phyloP scores from a whole-genome alignment of 2,329 filamentous ascomycete genomes.

The Sclerotinia minor region DNA sequence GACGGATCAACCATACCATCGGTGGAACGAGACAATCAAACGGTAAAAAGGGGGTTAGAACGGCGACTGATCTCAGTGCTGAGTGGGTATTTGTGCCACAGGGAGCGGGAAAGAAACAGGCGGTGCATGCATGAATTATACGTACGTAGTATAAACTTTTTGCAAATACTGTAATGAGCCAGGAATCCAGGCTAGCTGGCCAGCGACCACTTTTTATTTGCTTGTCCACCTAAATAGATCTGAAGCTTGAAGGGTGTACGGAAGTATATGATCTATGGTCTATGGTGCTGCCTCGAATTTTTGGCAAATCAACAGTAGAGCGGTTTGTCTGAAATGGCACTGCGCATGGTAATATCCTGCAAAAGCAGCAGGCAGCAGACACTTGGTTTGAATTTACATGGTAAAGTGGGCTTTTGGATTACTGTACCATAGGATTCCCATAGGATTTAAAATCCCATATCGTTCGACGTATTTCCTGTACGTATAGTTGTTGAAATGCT shows the following conservation, averaged over 20 bases:
- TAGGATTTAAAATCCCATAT: constrained; percentile 9
- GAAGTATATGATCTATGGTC: too few species aligned
- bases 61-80: constrained; percentile 15
- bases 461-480: background rate
- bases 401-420: background rate
- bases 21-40: constrained; percentile 14
- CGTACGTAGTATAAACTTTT: too few species aligned
- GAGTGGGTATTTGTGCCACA: constrained; percentile 18
- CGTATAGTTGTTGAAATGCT: background rate
- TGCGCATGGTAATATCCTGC: background rate
- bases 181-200: background rate
- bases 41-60: constrained; percentile 23
- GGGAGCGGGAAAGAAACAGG: constrained; percentile 6
- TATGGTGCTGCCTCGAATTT: constrained; percentile 15
- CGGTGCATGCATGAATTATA: constrained; percentile 22
- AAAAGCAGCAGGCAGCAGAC: constrained; percentile 19
- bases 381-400: background rate
- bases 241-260: background rate
- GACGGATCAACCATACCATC: constrained; percentile 5
- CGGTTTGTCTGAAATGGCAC: background rate
- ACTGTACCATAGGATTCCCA: background rate
- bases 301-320: background rate
- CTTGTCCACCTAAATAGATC: background rate
- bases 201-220: constrained; percentile 6
- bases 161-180: background rate